A percentile compares a stretch with the other conserved stretches of the same genome.
These are phyloP conservation scores for Mycena leptocephala DNA, from an alignment of 768 basidiomycete species.

Conservation along the genomic window DNA sequence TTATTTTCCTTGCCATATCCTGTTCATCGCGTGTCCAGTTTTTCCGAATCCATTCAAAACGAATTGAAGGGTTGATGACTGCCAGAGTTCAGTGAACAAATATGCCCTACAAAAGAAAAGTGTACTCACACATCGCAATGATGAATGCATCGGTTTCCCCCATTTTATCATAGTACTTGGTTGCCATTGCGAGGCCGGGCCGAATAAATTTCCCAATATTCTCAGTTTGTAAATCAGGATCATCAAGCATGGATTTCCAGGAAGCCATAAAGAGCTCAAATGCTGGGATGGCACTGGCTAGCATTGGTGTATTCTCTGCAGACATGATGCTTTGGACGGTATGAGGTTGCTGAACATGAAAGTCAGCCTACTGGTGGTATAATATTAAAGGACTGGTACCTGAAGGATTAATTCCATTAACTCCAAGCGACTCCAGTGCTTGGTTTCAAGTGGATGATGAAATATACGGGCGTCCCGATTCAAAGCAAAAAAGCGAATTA, in stretches of 20 bases:
- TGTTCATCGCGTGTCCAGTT: too few relatives aligned
- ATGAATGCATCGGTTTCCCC: too few relatives aligned
- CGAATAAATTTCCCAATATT: neutral
- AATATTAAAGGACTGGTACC: neutral
- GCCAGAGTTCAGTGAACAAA: neutral
- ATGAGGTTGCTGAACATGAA: conserved; percentile 27
- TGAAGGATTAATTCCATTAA: conserved; percentile 36
- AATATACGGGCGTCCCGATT: conserved; percentile 25
- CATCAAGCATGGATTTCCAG: conserved; percentile 30
- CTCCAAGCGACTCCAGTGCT: conserved; percentile 34
- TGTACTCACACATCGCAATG: neutral
- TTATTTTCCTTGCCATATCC: too few relatives aligned
- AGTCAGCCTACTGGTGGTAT: neutral
- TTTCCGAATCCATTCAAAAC: too few relatives aligned
- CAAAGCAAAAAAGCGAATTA: conserved; percentile 23
- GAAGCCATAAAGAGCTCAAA: conserved; percentile 39
- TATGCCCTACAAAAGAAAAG: neutral
- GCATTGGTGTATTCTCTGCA: conserved; percentile 35
- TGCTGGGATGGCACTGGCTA: conserved; percentile 39
- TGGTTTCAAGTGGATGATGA: conserved; percentile 14
- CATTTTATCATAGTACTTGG: conserved; percentile 5
- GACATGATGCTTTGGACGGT: conserved; percentile 36
- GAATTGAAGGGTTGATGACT: conserved; percentile 7
- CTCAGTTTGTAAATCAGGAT: neutral
- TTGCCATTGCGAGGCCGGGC: neutral